Percentiles rank a stretch among this genome's conserved stretches.
These are phyloP conservation scores for Rhipidocladum racemiflorum DNA, from an alignment of 176 grass and related monocot species.

Conservation along the genomic window DNA sequence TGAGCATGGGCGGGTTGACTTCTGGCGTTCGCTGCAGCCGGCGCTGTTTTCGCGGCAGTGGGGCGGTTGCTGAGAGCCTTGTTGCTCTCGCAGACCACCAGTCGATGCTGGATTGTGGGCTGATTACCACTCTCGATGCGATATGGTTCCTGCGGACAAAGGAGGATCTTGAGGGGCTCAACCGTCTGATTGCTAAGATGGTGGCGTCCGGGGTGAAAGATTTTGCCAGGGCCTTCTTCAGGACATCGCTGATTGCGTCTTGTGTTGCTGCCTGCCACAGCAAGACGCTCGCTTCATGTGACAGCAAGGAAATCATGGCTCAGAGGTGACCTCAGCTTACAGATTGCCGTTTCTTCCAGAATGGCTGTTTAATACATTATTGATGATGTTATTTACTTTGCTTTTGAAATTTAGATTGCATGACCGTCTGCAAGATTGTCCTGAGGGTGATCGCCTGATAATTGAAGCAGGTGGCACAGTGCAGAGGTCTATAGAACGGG, in stretches of 20 bases:
- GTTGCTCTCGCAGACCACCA: slow-evolving; percentile 54
- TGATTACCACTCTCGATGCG: slow-evolving; percentile 62
- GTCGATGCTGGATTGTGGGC: slow-evolving; percentile 61
- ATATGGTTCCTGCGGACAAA: slow-evolving; percentile 76
- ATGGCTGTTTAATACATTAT: slow-evolving; percentile 1
- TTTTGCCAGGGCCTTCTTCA: slow-evolving; percentile 73
- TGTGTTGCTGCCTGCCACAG: slow-evolving; percentile 79
- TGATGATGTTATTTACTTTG: slow-evolving; percentile 3
- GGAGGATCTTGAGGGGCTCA: slow-evolving; percentile 55
- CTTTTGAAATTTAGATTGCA: slow-evolving; percentile 43
- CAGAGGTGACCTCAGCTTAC: slow-evolving; percentile 43
- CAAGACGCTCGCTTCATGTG: slow-evolving; percentile 47
- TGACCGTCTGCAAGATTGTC: slow-evolving; percentile 79
- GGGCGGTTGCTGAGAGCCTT: slow-evolving; percentile 56
- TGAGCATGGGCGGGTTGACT: slow-evolving; percentile 49
- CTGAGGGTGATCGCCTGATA: slow-evolving; percentile 62
- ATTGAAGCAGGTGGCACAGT: slow-evolving; percentile 66
- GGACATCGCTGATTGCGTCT: slow-evolving; percentile 62
- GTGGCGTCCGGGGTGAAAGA: slow-evolving; percentile 65
- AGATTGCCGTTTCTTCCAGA: neutral
- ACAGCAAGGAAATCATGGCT: slow-evolving; percentile 64
- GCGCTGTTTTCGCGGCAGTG: slow-evolving; percentile 66
- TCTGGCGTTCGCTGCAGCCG: slow-evolving; percentile 58
- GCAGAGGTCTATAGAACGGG: slow-evolving; percentile 89
- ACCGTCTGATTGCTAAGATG: slow-evolving; percentile 57